These are phyloP conservation scores for Aspergillus pseudonomiae DNA, from an alignment of 2,329 filamentous ascomycete species.

Conservation along the genomic window DNA sequence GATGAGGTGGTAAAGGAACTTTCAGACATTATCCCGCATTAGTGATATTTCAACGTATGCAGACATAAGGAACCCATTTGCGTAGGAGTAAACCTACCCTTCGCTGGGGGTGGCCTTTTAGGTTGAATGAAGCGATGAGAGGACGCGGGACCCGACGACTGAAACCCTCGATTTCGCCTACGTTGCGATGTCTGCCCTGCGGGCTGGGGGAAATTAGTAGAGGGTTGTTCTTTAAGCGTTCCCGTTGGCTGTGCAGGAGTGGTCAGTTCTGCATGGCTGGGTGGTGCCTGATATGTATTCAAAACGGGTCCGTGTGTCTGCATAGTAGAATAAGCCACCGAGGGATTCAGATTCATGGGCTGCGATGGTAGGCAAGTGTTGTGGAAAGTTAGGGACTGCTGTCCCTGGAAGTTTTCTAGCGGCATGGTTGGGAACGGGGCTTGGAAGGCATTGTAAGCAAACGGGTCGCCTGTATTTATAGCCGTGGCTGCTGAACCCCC, in stretches of 20 bases:
- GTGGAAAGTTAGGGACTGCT: slow-evolving; percentile 8
- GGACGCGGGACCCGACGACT: slow-evolving; percentile 14
- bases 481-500: slow-evolving; percentile 24
- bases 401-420: slow-evolving; percentile 17
- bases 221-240: slow-evolving; percentile 1
- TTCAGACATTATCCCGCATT: slow-evolving; percentile 14
- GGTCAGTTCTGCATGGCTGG: slow-evolving; percentile 3
- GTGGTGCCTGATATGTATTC: slow-evolving; percentile 16
- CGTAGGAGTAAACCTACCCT: slow-evolving; percentile 25
- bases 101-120: slow-evolving; percentile 28
- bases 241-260: slow-evolving; percentile 1
- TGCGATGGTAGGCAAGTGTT: slow-evolving; percentile 13
- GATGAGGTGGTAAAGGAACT: slow-evolving; percentile 21
- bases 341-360: slow-evolving; percentile 13
- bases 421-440: slow-evolving; percentile 25
- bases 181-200: slow-evolving; percentile 8
- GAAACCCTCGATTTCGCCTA: slow-evolving; percentile 20
- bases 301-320: slow-evolving; percentile 9
- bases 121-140: slow-evolving; percentile 35
- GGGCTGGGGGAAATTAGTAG: slow-evolving; percentile 1
- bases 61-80: neutral
- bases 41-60: slow-evolving; percentile 9
- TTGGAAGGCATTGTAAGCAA: slow-evolving; percentile 27
- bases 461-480: slow-evolving; percentile 23
- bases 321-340: slow-evolving; percentile 14